phyloP scores from a whole-genome alignment of 305 asterid genomes.

The Fraxinus ornus region DNA sequence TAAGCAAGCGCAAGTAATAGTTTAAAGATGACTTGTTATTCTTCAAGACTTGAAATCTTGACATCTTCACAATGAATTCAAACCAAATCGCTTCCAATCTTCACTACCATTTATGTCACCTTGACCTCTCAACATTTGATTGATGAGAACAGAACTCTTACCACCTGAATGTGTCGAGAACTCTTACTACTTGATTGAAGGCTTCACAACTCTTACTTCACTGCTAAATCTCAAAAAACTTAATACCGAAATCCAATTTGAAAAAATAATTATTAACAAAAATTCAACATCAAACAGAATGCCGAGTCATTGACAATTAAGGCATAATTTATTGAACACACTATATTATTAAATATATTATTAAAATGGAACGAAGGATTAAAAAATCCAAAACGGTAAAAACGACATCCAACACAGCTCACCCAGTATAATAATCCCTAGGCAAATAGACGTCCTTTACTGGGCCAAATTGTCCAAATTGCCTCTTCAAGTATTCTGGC shows the following conservation, averaged over 20 bases:
- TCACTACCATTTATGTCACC: constrained; percentile 76
- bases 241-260: constrained; percentile 31
- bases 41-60: constrained; percentile 96
- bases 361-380: not conserved
- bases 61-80: constrained; percentile 79
- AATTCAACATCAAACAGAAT: not conserved
- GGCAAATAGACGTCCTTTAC: constrained; percentile 85
- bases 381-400: not conserved
- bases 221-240: constrained; percentile 75
- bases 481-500: constrained; percentile 86
- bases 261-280: constrained; percentile 12
- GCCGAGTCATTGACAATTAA: not conserved
- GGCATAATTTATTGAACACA: not conserved
- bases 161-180: constrained; percentile 32
- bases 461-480: constrained; percentile 88
- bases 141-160: constrained; percentile 33
- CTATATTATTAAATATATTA: not conserved
- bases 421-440: constrained; percentile 93
- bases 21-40: constrained; percentile 72
- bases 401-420: constrained; percentile 36
- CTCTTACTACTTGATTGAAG: constrained; percentile 40
- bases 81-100: constrained; percentile 73
- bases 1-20: constrained; percentile 28
- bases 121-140: constrained; percentile 58
- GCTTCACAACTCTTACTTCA: constrained; percentile 40